A percentile compares a stretch with the other conserved stretches of the same genome.
Evolutionary conservation across 192 early-diverging fungal genomes (phyloP).

Genomic region (Podila clonocystis): DNA sequence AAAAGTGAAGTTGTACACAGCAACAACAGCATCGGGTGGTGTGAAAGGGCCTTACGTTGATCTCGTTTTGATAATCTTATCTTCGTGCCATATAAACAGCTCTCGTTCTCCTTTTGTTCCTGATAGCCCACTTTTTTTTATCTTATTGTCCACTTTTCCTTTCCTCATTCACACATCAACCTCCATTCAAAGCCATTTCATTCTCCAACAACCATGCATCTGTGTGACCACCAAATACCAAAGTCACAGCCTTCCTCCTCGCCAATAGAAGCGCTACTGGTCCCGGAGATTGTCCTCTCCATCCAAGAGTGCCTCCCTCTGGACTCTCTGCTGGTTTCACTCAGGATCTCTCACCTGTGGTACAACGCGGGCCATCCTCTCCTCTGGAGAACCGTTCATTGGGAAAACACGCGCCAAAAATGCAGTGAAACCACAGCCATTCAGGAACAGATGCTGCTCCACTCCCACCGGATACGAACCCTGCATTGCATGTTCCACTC

Average conservation of each 20-base stretch:
- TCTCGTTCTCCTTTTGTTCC: neutral
- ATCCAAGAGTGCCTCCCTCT: slow-evolving; percentile 29
- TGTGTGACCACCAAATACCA: slow-evolving; percentile 3
- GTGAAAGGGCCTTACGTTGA: too few species aligned
- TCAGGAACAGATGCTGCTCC: slow-evolving; percentile 5
- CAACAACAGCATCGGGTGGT: neutral
- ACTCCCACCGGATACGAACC: slow-evolving; percentile 15
- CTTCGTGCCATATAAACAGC: neutral
- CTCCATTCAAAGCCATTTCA: too few species aligned
- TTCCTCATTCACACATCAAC: neutral
- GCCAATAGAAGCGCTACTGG: slow-evolving; percentile 8
- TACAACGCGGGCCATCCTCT: slow-evolving; percentile 18
- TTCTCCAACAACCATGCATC: too few species aligned
- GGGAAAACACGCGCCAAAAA: slow-evolving; percentile 30
- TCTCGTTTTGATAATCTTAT: slow-evolving; percentile 4
- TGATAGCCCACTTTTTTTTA: neutral
- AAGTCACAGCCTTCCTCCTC: neutral
- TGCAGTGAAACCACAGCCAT: neutral
- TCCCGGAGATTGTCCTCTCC: slow-evolving; percentile 25
- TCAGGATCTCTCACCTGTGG: slow-evolving; percentile 18
- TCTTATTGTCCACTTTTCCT: neutral
- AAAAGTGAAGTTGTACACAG: too few species aligned
- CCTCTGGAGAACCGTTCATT: slow-evolving; percentile 26
- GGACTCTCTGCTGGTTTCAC: slow-evolving; percentile 8
- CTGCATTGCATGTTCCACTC: slow-evolving; percentile 35